Conservation (phyloP, 148 eudicot species). For the Agrostemma githago region DNA sequence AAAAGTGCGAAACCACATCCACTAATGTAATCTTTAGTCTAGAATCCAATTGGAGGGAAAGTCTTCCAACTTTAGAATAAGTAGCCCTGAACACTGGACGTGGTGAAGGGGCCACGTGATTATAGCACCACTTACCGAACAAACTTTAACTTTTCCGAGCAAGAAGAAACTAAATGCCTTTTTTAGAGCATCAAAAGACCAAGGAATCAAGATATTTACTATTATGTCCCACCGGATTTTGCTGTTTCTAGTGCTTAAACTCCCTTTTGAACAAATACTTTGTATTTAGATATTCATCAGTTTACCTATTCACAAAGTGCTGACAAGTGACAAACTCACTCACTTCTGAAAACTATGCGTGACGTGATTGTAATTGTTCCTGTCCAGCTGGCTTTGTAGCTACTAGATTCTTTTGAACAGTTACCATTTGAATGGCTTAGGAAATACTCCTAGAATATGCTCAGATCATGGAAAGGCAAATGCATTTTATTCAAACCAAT, state of each 20-base stretch:
- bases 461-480: background rate
- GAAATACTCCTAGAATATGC: background rate
- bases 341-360: background rate
- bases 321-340: constrained; percentile 9
- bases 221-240: background rate
- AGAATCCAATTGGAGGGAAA: constrained; percentile 9
- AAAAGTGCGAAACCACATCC: background rate
- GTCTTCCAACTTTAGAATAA: constrained; percentile 14
- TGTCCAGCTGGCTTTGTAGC: background rate
- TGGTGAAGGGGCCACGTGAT: constrained; percentile 9
- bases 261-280: background rate
- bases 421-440: background rate
- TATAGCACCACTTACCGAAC: constrained; percentile 1
- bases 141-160: constrained; percentile 5
- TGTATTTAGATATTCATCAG: background rate
- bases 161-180: constrained; percentile 12
- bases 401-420: constrained; percentile 1
- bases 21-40: constrained; percentile 15
- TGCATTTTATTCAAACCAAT: background rate
- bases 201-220: too few species aligned
- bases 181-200: constrained; percentile 12
- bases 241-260: background rate
- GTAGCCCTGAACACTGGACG: constrained; percentile 16
- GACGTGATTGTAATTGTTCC: constrained; percentile 2
- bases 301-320: constrained; percentile 8